These are phyloP conservation scores for Kuraishia hungarica DNA, from an alignment of 805 yeast species.

Conservation along the genomic window DNA sequence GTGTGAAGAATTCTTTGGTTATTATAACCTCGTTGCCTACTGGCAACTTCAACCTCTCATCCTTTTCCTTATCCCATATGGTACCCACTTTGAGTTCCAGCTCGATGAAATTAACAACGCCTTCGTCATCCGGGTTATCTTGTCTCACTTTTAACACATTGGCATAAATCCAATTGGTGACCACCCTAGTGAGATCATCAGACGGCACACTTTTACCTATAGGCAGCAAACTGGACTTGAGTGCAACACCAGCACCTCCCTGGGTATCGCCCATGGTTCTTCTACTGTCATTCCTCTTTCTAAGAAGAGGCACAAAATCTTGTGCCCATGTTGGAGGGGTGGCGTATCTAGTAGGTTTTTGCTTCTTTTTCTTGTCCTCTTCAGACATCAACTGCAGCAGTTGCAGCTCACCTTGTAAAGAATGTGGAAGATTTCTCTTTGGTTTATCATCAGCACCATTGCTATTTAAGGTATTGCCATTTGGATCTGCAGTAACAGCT, in stretches of 20 bases:
- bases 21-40: slow-evolving; percentile 61
- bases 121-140: slow-evolving; percentile 23
- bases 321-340: slow-evolving; percentile 81
- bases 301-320: slow-evolving; percentile 47
- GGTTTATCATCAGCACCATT: background rate
- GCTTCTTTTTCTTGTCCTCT: background rate
- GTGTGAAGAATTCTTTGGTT: slow-evolving; percentile 36
- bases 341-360: slow-evolving; percentile 53
- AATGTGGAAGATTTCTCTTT: background rate
- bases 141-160: slow-evolving; percentile 59
- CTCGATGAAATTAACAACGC: slow-evolving; percentile 47
- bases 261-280: slow-evolving; percentile 8
- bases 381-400: background rate
- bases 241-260: slow-evolving; percentile 2
- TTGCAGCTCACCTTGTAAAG: slow-evolving; percentile 1
- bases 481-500: background rate
- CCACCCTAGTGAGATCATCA: slow-evolving; percentile 71
- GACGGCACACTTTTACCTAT: slow-evolving; percentile 71
- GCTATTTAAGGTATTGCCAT: background rate
- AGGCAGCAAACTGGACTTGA: slow-evolving; percentile 26
- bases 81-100: slow-evolving; percentile 70
- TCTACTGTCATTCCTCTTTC: background rate
- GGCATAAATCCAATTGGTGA: slow-evolving; percentile 87
- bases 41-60: slow-evolving; percentile 55
- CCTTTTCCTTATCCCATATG: slow-evolving; percentile 54